These are phyloP conservation scores for Erysimum cheiranthoides DNA, from an alignment of 345 rosid genomes.

Conservation along the genomic window DNA sequence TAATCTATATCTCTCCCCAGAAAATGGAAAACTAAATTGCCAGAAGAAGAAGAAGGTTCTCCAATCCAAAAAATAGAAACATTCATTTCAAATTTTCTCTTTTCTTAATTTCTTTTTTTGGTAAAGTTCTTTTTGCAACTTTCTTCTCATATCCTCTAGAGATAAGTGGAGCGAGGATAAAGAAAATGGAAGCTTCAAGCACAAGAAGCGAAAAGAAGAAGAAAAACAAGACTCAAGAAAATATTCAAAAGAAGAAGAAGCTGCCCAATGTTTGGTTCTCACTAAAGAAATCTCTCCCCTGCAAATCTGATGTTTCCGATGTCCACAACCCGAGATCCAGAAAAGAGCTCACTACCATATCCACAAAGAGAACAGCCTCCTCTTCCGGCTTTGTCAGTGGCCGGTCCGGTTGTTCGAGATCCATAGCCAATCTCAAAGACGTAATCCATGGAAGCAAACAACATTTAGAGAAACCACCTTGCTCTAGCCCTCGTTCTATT, in stretches of 20 bases:
- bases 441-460: slow-evolving; percentile 95
- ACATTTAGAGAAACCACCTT: slow-evolving; percentile 84
- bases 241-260: slow-evolving; percentile 29
- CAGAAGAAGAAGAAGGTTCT: slow-evolving; percentile 12
- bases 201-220: slow-evolving; percentile 29
- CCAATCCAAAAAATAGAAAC: background rate
- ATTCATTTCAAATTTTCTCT: slow-evolving; percentile 12
- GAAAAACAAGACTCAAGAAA: background rate
- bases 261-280: slow-evolving; percentile 76
- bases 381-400: background rate
- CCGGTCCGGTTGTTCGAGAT: slow-evolving; percentile 95
- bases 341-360: slow-evolving; percentile 63
- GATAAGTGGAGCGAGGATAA: background rate
- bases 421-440: slow-evolving; percentile 94
- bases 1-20: background rate
- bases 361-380: slow-evolving; percentile 51
- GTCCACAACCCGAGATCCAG: slow-evolving; percentile 63
- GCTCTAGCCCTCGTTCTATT: slow-evolving; percentile 95
- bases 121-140: background rate
- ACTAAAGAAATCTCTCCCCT: slow-evolving; percentile 61
- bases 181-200: slow-evolving; percentile 32
- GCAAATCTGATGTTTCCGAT: slow-evolving; percentile 61
- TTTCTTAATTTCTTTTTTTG: background rate
- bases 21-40: background rate
- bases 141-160: background rate